A percentile compares a stretch with the other conserved stretches of the same genome.
These are phyloP conservation scores for Xylaria grammica DNA, from an alignment of 495 filamentous ascomycete species.

Conservation along the genomic window DNA sequence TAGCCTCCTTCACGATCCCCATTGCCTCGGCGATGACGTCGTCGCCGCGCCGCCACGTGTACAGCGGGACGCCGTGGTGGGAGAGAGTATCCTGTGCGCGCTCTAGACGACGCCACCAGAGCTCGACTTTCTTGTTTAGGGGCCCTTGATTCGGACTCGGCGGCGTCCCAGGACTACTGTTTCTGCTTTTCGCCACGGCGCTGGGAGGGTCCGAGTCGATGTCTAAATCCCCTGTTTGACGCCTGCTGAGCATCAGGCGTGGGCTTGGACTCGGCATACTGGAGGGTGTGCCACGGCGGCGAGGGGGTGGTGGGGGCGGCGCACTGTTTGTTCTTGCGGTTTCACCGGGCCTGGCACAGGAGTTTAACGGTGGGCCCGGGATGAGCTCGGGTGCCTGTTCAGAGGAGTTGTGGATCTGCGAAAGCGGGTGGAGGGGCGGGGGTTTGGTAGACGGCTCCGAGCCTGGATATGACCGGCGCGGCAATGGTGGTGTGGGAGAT, in stretches of 20 bases:
- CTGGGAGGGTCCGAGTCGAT: slow-evolving; percentile 33
- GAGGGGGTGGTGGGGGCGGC: slow-evolving; percentile 49
- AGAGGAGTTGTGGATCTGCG: slow-evolving; percentile 40
- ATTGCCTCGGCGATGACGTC: slow-evolving; percentile 67
- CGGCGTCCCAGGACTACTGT: slow-evolving; percentile 11
- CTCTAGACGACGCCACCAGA: slow-evolving; percentile 82
- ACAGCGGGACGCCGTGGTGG: slow-evolving; percentile 70
- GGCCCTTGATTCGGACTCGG: slow-evolving; percentile 27
- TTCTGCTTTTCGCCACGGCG: neutral
- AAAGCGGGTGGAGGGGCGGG: slow-evolving; percentile 36
- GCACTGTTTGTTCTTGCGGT: slow-evolving; percentile 9
- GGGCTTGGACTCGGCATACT: slow-evolving; percentile 12
- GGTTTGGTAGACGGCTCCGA: slow-evolving; percentile 11
- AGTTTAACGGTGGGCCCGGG: slow-evolving; percentile 2
- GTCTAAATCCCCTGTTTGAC: slow-evolving; percentile 32
- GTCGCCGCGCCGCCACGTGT: slow-evolving; percentile 83
- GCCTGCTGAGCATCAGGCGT: neutral
- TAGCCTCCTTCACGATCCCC: slow-evolving; percentile 48
- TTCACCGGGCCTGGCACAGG: neutral
- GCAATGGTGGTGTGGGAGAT: slow-evolving; percentile 30
- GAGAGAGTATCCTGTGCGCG: slow-evolving; percentile 74
- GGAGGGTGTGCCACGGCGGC: slow-evolving; percentile 48
- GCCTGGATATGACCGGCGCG: slow-evolving; percentile 29
- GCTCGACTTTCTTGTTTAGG: slow-evolving; percentile 76
- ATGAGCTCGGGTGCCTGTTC: slow-evolving; percentile 27